These are phyloP conservation scores for Dictyostelium citrinum DNA, from an alignment of 78 protist genomes.

Conservation along the genomic window DNA sequence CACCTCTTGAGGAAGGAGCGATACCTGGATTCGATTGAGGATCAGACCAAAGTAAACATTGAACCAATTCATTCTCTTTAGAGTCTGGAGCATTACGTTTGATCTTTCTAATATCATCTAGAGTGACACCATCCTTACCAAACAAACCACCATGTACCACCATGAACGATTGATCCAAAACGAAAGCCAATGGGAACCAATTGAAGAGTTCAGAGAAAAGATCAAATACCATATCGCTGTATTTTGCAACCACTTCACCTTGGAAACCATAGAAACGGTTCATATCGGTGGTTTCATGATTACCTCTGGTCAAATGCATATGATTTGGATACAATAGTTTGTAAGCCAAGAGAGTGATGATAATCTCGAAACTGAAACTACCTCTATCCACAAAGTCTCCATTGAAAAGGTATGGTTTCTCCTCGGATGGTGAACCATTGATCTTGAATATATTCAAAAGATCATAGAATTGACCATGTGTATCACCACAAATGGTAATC, in stretches of 20 bases:
- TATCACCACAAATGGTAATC: slow-evolving; percentile 95
- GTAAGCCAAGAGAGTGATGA: slow-evolving; percentile 86
- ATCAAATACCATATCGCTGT: slow-evolving; percentile 55
- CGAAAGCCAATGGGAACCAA: slow-evolving; percentile 89
- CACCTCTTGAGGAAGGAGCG: slow-evolving; percentile 92
- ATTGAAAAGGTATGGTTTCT: slow-evolving; percentile 93
- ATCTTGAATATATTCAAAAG: slow-evolving; percentile 91
- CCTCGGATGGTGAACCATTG: slow-evolving; percentile 90
- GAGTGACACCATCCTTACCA: slow-evolving; percentile 87
- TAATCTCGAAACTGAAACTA: slow-evolving; percentile 89
- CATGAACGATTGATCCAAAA: slow-evolving; percentile 42
- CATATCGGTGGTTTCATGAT: slow-evolving; percentile 92
- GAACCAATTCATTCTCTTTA: slow-evolving; percentile 78
- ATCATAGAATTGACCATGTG: slow-evolving; percentile 95
- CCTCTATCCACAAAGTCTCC: slow-evolving; percentile 96
- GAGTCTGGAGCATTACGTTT: slow-evolving; percentile 86
- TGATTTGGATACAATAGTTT: slow-evolving; percentile 89
- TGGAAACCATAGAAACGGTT: slow-evolving; percentile 96
- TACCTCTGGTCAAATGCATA: slow-evolving; percentile 92
- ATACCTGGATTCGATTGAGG: slow-evolving; percentile 89
- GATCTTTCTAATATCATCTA: slow-evolving; percentile 87
- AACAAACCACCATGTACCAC: slow-evolving; percentile 96
- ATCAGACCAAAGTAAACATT: slow-evolving; percentile 96
- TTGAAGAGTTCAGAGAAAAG: slow-evolving; percentile 89
- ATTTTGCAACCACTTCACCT: slow-evolving; percentile 93